Base-by-base conservation (phyloP, 129 eudicot species). In the Lonicera japonica region DNA sequence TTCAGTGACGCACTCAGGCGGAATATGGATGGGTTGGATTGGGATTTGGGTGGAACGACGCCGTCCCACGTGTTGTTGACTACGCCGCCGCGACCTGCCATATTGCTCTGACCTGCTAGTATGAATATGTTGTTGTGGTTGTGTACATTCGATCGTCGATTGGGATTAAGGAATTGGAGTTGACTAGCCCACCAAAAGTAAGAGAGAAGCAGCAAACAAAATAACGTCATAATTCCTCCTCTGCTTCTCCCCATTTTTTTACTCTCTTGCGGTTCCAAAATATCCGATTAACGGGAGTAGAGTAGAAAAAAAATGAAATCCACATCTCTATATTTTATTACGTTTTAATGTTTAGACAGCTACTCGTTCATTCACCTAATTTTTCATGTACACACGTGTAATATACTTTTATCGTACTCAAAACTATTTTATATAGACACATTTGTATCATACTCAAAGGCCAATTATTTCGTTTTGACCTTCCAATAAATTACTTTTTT, bases 71-170 rank as follows among this genome's bases (percentile, higher is more conserved):
- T 70, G 67, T 61, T 52, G 50, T 81, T 75, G 14, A 72, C 40
- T 11, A 76, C 79, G 13, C 86, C 94, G 8, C 94, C 94, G 58
- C 94, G 57, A 48, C 94, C 88, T 40, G 88, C 68, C 86, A 85
- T 85, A 79, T 85, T 85, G 77, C 94, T 79, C 50, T 85, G 86
- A 0, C 94, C 83, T 22, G 86, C 94, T 15, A 82, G 54, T 15
- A 86, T 41, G 77, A 86, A 81, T 14, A 85, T 73, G 72, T 62
- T 67, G 48, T 61, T 69, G n/a, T n/a, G n/a, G n/a, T n/a, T n/a
- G n/a, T n/a, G n/a, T 51, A 8, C 5, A 17, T 9, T 45, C 6
- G 36, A 29, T 29, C 6, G 52, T 11, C 52, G 17, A 1, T 3
- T 18, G 23, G 21, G 21, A 18, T 16, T 51, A 18, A 0, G 21